These are phyloP conservation scores for Geoglossum cookeanum DNA, from an alignment of 2,329 filamentous ascomycete genomes.

Conservation along the genomic window DNA sequence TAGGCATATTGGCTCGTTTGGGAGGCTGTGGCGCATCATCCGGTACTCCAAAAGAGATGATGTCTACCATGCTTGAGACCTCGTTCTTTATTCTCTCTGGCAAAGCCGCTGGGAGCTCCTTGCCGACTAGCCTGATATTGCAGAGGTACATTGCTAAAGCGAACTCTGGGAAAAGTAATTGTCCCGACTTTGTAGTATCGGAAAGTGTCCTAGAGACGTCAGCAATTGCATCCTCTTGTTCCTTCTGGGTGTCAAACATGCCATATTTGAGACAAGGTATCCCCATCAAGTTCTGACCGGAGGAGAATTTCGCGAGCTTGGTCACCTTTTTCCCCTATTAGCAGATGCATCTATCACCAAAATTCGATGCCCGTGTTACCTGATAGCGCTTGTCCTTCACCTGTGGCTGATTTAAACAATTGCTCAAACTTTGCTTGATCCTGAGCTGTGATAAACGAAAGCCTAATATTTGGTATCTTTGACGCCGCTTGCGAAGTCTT, in stretches of 20 bases:
- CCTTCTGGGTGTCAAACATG: slow-evolving; percentile 21
- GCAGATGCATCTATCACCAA: slow-evolving; percentile 2
- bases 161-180: slow-evolving; percentile 93
- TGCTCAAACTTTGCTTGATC: slow-evolving; percentile 97
- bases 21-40: slow-evolving; percentile 43
- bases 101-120: slow-evolving; percentile 51
- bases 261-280: slow-evolving; percentile 86
- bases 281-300: slow-evolving; percentile 72
- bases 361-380: slow-evolving; percentile 24
- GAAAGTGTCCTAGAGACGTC: slow-evolving; percentile 50
- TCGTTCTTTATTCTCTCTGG: slow-evolving; percentile 87
- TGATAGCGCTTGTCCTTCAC: slow-evolving; percentile 66
- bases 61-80: slow-evolving; percentile 98
- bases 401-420: slow-evolving; percentile 86
- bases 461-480: slow-evolving; percentile 80
- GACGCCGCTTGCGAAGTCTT: slow-evolving; percentile 44
- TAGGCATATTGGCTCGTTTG: slow-evolving; percentile 47
- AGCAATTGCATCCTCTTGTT: slow-evolving; percentile 8
- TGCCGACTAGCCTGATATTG: slow-evolving; percentile 79
- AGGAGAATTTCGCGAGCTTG: slow-evolving; percentile 79
- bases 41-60: slow-evolving; percentile 83
- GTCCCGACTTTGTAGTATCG: slow-evolving; percentile 89
- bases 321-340: slow-evolving; percentile 31
- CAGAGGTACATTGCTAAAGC: slow-evolving; percentile 97
- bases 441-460: slow-evolving; percentile 88